Base-by-base conservation (phyloP, 768 basidiomycete species). In the Sistotremastrum niveocremeum region DNA sequence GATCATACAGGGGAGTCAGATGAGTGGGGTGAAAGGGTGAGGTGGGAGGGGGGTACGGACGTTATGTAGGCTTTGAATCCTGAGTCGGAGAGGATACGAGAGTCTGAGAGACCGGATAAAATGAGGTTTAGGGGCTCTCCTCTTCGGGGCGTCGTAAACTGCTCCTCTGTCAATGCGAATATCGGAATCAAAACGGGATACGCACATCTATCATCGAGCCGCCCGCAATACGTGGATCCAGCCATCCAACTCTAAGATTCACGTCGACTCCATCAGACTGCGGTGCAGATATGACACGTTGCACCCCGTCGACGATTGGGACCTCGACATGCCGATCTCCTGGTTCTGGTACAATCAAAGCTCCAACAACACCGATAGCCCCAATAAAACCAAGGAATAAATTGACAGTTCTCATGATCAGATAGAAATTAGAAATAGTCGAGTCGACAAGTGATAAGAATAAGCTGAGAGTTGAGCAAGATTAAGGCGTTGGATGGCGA, bases 111-210 rank as follows among this genome's bases (percentile, higher is more conserved):
- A 39, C 75, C 81, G 30, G 84, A 83, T 39, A 91, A 79, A 54
- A 91, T 82, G 41, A 86, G 69, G 55, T 91, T 91, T 47, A 91
- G 62, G 8, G 88, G 88, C 62, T 91, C 88, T 38, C 88, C 88
- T 34, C 69, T 69, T 48, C 66, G 64, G 45, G 68, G 69, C 4
- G 72, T 77, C 6, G 82, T 79, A 60, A 70, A 85, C 84, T 87
- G 47, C 28, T 20, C 20, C 20, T 20, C 20, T 1, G 20, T 9
- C 2, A 44, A 34, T 34, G 31, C 12, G 34, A n/a, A 4, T 11
- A 7, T 37, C 37, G 29, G 12, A n/a, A 4, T 34, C 33, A 44
- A 2, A 20, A 50, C 40, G 40, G 31, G 37, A 48, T 12, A 54
- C 79, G 57, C 54, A 89, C 87, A 57, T 91, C 87, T 37, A 90